Evolutionary conservation across 108 stramenopile species (phyloP).

Genomic region (Schizochytrium sp.): DNA sequence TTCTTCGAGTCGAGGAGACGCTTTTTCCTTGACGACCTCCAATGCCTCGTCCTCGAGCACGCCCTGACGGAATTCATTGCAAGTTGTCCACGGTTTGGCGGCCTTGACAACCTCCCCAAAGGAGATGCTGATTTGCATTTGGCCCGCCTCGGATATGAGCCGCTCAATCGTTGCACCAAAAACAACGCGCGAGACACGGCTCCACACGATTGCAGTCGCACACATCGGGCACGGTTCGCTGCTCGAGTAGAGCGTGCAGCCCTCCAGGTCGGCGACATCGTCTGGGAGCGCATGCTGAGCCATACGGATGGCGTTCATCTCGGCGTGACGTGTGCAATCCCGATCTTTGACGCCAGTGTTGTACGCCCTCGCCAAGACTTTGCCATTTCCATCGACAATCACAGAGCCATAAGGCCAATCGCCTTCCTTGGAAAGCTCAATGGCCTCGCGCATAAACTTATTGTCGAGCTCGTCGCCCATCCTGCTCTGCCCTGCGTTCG

Average conservation of each 20-base stretch:
- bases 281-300: neutral
- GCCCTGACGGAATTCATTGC: neutral
- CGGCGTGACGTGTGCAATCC: neutral
- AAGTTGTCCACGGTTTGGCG: neutral
- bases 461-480: too few relatives aligned
- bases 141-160: neutral
- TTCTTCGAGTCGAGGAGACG: neutral
- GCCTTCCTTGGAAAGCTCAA: neutral
- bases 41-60: neutral
- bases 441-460: neutral
- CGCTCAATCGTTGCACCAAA: neutral
- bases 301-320: neutral
- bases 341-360: neutral
- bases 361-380: neutral
- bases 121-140: neutral
- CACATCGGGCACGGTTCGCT: conserved; percentile 4
- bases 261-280: neutral
- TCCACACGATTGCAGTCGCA: neutral
- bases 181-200: neutral
- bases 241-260: neutral
- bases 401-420: neutral
- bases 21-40: neutral
- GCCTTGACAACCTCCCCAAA: neutral
- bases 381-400: neutral
- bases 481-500: too few relatives aligned